A percentile compares a stretch with the other conserved stretches of the same genome.
These are phyloP conservation scores for Umbelopsis isabellina DNA, from an alignment of 192 early-diverging fungal species.

Conservation along the genomic window DNA sequence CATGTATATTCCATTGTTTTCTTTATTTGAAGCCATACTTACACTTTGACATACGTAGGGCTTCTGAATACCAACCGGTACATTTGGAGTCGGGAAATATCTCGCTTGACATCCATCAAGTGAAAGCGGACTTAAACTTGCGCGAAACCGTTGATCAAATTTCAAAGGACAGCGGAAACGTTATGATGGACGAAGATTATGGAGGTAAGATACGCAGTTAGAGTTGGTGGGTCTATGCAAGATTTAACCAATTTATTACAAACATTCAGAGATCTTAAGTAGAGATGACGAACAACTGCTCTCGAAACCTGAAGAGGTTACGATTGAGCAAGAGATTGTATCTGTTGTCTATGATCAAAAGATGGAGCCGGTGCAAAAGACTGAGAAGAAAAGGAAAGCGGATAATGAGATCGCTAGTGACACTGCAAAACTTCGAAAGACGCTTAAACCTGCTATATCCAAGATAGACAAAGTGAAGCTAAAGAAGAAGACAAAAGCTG, in stretches of 20 bases:
- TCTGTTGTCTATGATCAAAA: neutral
- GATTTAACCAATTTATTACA: no score
- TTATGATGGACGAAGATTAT: neutral
- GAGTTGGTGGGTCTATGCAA: no score
- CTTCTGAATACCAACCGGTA: slow-evolving; percentile 1
- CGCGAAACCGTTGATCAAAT: neutral
- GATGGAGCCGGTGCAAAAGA: neutral
- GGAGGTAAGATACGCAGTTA: neutral
- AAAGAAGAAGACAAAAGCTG: slow-evolving; percentile 1
- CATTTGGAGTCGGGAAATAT: slow-evolving; percentile 4
- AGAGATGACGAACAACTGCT: no score
- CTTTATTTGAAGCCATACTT: no score
- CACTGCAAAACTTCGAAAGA: no score
- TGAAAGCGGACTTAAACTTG: neutral
- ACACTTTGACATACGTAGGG: neutral
- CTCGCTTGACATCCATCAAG: neutral
- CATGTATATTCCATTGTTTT: neutral
- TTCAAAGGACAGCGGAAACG: neutral
- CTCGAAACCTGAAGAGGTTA: neutral
- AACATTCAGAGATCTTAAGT: no score
- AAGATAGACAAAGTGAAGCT: neutral
- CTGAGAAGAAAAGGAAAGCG: neutral
- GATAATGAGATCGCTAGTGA: neutral
- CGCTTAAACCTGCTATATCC: neutral
- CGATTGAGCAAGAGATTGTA: neutral